Evolutionary conservation across 202 grass and related monocot species (phyloP).

Genomic region (Setaria viridis): DNA sequence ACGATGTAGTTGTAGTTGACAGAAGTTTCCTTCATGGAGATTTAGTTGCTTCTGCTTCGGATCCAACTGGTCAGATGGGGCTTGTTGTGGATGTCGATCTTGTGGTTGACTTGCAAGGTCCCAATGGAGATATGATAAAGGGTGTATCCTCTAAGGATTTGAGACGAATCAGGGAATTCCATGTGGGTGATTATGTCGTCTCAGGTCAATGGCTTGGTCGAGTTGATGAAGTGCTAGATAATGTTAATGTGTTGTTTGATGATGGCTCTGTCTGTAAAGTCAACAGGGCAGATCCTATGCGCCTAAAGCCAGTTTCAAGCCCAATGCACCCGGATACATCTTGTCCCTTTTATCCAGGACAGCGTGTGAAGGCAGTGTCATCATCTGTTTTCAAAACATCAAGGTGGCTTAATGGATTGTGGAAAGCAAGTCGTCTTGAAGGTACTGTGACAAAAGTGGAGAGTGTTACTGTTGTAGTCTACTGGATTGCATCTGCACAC

Average conservation of each 20-base stretch:
- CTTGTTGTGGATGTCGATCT: constrained; percentile 73
- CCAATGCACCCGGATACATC: constrained; percentile 67
- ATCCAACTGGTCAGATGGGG: constrained; percentile 91
- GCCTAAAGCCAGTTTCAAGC: constrained; percentile 57
- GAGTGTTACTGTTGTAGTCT: constrained; percentile 76
- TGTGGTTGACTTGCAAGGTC: constrained; percentile 68
- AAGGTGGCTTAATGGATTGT: constrained; percentile 83
- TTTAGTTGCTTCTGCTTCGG: constrained; percentile 73
- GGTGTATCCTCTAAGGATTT: constrained; percentile 77
- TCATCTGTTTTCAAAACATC: constrained; percentile 90
- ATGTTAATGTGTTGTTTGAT: constrained; percentile 93
- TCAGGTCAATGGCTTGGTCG: constrained; percentile 84
- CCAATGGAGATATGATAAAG: constrained; percentile 62
- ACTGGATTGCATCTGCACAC: constrained; percentile 88
- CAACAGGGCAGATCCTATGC: constrained; percentile 74
- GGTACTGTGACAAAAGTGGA: constrained; percentile 88
- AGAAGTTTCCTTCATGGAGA: constrained; percentile 89
- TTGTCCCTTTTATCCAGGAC: constrained; percentile 93
- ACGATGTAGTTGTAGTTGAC: constrained; percentile 60
- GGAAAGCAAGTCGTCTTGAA: constrained; percentile 83
- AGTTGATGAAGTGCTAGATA: constrained; percentile 91
- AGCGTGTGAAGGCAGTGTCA: constrained; percentile 77
- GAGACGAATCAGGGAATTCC: constrained; percentile 78
- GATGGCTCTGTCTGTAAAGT: constrained; percentile 95
- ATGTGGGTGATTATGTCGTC: constrained; percentile 91